Base-by-base conservation (phyloP, 2,329 filamentous ascomycete genomes). In the Cytospora piceicola region DNA sequence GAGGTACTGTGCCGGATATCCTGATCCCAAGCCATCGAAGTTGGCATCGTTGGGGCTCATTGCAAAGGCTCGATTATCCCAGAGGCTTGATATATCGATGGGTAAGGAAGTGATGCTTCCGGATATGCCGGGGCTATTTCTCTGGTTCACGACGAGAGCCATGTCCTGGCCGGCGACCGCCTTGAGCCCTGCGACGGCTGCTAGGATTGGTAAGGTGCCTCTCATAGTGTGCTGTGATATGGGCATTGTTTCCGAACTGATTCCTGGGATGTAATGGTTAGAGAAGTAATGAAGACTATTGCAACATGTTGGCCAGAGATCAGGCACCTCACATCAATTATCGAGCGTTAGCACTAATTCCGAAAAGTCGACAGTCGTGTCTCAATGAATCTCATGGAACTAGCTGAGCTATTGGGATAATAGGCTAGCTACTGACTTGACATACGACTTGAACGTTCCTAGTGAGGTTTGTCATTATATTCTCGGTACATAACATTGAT, bases 1-100 rank as follows among this genome's bases (percentile, higher is more conserved):
- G 3, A 68, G 59, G 9, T 68, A 69, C 15, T 68, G 24, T n/a
- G 69, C 69, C 17, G 70, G 69, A 27, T 67, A 70, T 4, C 57
- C 51, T 22, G 67, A n/a, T 42, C 69, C 67, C 4, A 46, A 56
- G 22, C 68, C 67, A 53, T 71, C 69, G 15, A 71, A 69, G 58
- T 70, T 61, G 5, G 68, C 70, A n/a, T 71, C 70, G 15, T 62
- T 63, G 14, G 69, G 69, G 22, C 14, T 39, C 20, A 39, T 52
- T 2, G 59, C 69, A 54, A 71, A 71, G 2, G 49, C 69, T 6
- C 68, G 53, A 42, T 70, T 71, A 39, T 71, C 63, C 3, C 66
- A 58, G 4, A 70, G 60, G n/a, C 54, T 39, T 11, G 58, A 57
- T 20, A 71, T 52, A 4, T 70, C 65, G 12, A 71, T 27, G 2